A percentile compares a stretch with the other conserved stretches of the same genome.
Evolutionary conservation across 139 green algal species (phyloP).

Genomic region (Medakamo hakoo): DNA sequence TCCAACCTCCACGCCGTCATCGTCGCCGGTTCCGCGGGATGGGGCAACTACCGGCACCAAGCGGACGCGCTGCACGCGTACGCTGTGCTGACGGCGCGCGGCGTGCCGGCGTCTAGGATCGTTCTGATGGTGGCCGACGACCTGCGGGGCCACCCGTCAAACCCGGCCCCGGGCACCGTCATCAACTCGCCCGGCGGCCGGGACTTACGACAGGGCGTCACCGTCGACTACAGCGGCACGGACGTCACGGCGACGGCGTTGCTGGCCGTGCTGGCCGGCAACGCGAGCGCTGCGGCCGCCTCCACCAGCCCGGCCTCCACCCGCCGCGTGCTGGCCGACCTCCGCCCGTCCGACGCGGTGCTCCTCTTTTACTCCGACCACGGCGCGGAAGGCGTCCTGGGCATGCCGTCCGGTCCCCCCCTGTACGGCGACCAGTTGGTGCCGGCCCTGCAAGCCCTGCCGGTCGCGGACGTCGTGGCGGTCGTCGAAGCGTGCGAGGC

Average conservation of each 20-base stretch:
- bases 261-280: constrained; percentile 63
- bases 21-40: constrained; percentile 66
- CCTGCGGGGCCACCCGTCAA: constrained; percentile 52
- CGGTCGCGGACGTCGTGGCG: background rate
- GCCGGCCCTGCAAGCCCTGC: constrained; percentile 26
- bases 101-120: constrained; percentile 39
- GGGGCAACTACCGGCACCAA: constrained; percentile 84
- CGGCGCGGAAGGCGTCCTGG: constrained; percentile 61
- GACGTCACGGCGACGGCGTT: constrained; percentile 71
- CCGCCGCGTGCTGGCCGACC: constrained; percentile 37
- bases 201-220: constrained; percentile 71
- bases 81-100: constrained; percentile 38
- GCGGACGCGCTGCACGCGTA: constrained; percentile 66
- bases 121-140: constrained; percentile 84
- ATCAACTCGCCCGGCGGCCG: constrained; percentile 75
- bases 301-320: constrained; percentile 12
- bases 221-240: constrained; percentile 66
- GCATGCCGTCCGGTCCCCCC: constrained; percentile 73
- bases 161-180: constrained; percentile 65
- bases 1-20: constrained; percentile 40
- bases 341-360: constrained; percentile 52
- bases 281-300: constrained; percentile 17
- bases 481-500: constrained; percentile 85
- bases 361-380: constrained; percentile 66
- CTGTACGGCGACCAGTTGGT: constrained; percentile 81